Evolutionary conservation across 768 basidiomycete species (phyloP).

Genomic region (Hygrophorus pudorinus): DNA sequence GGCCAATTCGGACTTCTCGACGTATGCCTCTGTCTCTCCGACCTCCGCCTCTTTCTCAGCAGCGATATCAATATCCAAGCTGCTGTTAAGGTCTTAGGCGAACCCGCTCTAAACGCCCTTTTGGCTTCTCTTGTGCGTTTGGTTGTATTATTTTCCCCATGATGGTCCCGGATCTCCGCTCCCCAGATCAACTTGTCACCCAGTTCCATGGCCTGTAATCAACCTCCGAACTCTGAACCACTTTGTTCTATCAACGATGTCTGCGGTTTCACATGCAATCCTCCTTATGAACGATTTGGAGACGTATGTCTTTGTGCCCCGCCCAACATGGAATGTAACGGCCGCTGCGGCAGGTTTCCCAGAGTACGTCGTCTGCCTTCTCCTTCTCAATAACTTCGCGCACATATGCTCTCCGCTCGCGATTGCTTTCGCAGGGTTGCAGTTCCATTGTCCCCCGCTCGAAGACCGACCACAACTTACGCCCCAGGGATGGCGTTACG

Average conservation of each 20-base stretch:
- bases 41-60: constrained; percentile 5
- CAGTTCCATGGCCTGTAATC: neutral
- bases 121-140: constrained; percentile 3
- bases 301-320: neutral
- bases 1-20: constrained; percentile 3
- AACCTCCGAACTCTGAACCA: neutral
- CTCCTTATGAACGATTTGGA: neutral
- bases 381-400: neutral
- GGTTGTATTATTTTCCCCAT: neutral
- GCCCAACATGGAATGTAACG: constrained; percentile 3
- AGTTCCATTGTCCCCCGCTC: neutral
- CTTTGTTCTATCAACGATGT: constrained; percentile 1
- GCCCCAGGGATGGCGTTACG: neutral
- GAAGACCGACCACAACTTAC: neutral
- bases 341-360: constrained; percentile 1
- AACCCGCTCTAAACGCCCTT: neutral
- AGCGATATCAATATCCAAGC: constrained; percentile 1
- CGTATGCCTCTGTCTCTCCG: constrained; percentile 10
- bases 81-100: neutral
- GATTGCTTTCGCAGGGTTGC: neutral
- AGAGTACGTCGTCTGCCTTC: neutral
- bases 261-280: neutral
- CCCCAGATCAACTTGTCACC: neutral
- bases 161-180: neutral
- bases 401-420: neutral